Evolutionary conservation across 768 basidiomycete species (phyloP), one percentile per base, ranked within the genome.

Genomic region (Pulveroboletus ravenelii): DNA sequence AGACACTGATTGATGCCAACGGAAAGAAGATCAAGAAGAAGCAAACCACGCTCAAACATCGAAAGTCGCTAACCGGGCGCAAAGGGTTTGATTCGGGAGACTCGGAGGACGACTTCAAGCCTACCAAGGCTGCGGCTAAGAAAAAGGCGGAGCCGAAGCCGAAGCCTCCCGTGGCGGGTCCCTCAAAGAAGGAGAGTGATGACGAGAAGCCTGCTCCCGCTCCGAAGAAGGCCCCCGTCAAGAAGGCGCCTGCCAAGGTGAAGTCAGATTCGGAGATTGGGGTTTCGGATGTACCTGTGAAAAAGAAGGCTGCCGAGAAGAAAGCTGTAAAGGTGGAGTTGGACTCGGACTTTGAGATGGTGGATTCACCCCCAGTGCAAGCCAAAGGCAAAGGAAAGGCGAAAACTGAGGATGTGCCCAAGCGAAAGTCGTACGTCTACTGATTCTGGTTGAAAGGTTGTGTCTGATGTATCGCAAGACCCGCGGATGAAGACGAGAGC

Each of bases 401-500:
- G 3, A 73, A 72, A 59, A 63, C 64, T 1, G 62, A 58, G 43
- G 60, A 57, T 15, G 57, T 61, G 14, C 62, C 70, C 39, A 90
- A 90, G 68, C 81, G 87, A 38, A 91, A 89, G 68, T 86, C 79
- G 88, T 85, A 45, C 30, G 73, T 65, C 6, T 40, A 8, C 25
- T 2, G 39, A 25, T 17, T 30, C 50, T 40, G 4, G 38, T 52
- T 37, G 52, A 48, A 6, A 41, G 25, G 31, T 25, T 44, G 36
- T 47, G 51, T 29, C 52, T 63, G 18, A 65, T 41, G 4, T 4
- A 18, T 51, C 6, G 1, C 39, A 51, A 78, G 75, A 41, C 64
- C 66, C 27, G 63, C 58, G 39, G 57, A 56, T 30, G 72, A 58
- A 10, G 56, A 70, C 18, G 70, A 70, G 40, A 72, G 73, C 47